Percentiles rank a stretch among this genome's conserved stretches.
phyloP scores from a whole-genome alignment of 768 basidiomycete genomes.

The Trametes punicea region DNA sequence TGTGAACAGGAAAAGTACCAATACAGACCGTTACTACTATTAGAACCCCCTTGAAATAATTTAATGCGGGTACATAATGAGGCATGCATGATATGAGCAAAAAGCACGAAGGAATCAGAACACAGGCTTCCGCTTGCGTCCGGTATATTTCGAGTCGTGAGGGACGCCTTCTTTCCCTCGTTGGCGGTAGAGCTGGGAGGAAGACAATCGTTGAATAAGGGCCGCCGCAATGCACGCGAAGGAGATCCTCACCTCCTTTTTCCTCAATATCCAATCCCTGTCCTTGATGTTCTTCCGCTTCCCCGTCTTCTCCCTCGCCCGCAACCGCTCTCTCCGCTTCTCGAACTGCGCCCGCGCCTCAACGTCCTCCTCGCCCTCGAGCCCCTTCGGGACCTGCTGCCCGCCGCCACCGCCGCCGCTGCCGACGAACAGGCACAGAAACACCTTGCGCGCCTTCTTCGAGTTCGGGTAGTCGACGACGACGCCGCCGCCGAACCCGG shows the following conservation, averaged over 20 bases:
- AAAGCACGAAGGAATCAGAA: slow-evolving; percentile 45
- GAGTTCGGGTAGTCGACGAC: slow-evolving; percentile 98
- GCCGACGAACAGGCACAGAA: slow-evolving; percentile 89
- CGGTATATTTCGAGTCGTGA: slow-evolving; percentile 84
- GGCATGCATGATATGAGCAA: background rate
- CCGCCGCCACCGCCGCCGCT: slow-evolving; percentile 50
- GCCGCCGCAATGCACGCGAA: background rate
- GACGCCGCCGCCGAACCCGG: slow-evolving; percentile 95
- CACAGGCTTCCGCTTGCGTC: slow-evolving; percentile 75
- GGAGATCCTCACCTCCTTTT: slow-evolving; percentile 75
- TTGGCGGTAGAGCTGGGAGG: slow-evolving; percentile 68
- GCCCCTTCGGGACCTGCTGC: slow-evolving; percentile 67
- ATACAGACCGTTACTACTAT: slow-evolving; percentile 7
- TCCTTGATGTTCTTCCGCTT: slow-evolving; percentile 74
- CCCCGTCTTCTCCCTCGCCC: slow-evolving; percentile 50
- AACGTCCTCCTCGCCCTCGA: slow-evolving; percentile 62
- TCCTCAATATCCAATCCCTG: slow-evolving; percentile 91
- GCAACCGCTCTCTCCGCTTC: slow-evolving; percentile 68
- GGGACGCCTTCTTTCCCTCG: slow-evolving; percentile 86
- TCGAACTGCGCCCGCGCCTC: slow-evolving; percentile 68
- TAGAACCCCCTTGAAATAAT: slow-evolving; percentile 2
- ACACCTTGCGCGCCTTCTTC: slow-evolving; percentile 93
- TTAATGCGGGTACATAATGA: background rate
- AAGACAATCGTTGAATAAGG: background rate
- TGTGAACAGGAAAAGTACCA: slow-evolving; percentile 9